Conservation (phyloP, 768 basidiomycete genomes). For the Calocera viscosa region DNA sequence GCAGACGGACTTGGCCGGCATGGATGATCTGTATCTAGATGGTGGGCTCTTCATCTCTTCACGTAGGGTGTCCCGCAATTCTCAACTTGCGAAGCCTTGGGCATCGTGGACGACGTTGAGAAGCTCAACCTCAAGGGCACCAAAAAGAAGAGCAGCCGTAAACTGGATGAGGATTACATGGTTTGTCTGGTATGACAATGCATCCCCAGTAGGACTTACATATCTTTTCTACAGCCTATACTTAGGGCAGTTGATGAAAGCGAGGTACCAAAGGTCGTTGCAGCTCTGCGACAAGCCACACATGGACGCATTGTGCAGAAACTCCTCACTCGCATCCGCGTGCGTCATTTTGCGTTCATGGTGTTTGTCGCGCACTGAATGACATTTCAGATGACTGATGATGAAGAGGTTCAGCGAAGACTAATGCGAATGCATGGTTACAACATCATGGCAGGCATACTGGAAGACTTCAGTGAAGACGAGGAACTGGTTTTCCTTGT, state of each 20-base stretch:
- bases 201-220: neutral
- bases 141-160: slow-evolving; percentile 82
- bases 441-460: slow-evolving; percentile 76
- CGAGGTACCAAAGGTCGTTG: slow-evolving; percentile 83
- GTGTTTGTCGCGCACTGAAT: neutral
- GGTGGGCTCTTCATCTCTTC: slow-evolving; percentile 36
- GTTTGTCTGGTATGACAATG: slow-evolving; percentile 31
- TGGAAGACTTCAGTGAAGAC: slow-evolving; percentile 65
- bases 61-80: neutral
- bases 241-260: slow-evolving; percentile 61
- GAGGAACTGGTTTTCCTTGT: slow-evolving; percentile 59
- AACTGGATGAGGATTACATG: slow-evolving; percentile 88
- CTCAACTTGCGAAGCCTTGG: slow-evolving; percentile 49
- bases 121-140: slow-evolving; percentile 67
- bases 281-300: slow-evolving; percentile 77
- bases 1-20: slow-evolving; percentile 85
- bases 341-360: slow-evolving; percentile 23
- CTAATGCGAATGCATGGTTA: slow-evolving; percentile 89
- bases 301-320: slow-evolving; percentile 72
- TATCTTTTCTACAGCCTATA: slow-evolving; percentile 42
- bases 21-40: slow-evolving; percentile 91
- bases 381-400: slow-evolving; percentile 61
- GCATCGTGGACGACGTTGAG: slow-evolving; percentile 86
- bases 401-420: slow-evolving; percentile 61
- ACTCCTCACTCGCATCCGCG: slow-evolving; percentile 74